Conservation (phyloP, 169 alveolate species). For the Fabrea salina region DNA sequence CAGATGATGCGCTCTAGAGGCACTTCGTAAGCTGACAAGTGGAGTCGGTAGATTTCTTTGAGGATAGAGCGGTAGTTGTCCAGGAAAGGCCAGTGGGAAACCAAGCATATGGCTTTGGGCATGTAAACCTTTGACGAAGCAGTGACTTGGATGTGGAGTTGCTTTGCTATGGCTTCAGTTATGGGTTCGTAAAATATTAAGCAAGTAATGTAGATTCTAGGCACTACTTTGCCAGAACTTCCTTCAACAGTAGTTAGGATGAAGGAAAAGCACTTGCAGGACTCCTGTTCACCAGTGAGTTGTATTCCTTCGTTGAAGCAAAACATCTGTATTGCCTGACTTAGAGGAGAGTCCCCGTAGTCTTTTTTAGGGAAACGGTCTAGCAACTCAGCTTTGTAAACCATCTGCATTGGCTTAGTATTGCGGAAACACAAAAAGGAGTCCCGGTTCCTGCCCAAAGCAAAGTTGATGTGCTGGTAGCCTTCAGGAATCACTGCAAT, state of each 20-base stretch:
- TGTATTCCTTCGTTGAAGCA: slow-evolving; percentile 38
- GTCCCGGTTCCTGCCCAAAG: slow-evolving; percentile 37
- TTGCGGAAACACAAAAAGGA: slow-evolving; percentile 39
- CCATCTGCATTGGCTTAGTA: not conserved
- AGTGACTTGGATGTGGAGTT: not conserved
- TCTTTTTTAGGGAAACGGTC: slow-evolving; percentile 36
- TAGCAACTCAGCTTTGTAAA: slow-evolving; percentile 28
- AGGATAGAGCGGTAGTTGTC: slow-evolving; percentile 43
- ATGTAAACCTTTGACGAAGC: slow-evolving; percentile 34
- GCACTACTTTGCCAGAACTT: slow-evolving; percentile 21
- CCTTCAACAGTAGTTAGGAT: slow-evolving; percentile 34
- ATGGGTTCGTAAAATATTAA: slow-evolving; percentile 39
- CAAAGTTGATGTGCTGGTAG: slow-evolving; percentile 28
- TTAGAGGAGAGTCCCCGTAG: slow-evolving; percentile 32
- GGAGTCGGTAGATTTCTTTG: slow-evolving; percentile 46
- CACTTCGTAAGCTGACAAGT: slow-evolving; percentile 36
- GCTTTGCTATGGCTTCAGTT: not conserved
- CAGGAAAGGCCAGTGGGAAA: slow-evolving; percentile 59
- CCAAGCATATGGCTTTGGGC: slow-evolving; percentile 52
- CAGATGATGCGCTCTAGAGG: slow-evolving; percentile 59
- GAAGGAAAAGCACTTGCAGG: slow-evolving; percentile 29
- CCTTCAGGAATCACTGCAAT: slow-evolving; percentile 24
- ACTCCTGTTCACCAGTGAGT: not conserved
- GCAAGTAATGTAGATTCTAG: slow-evolving; percentile 30
- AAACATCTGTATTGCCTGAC: slow-evolving; percentile 30